Percentiles rank a stretch among this genome's conserved stretches.
Evolutionary conservation across 345 rosid genomes (phyloP).

Genomic region (Bruguiera gymnorhiza): DNA sequence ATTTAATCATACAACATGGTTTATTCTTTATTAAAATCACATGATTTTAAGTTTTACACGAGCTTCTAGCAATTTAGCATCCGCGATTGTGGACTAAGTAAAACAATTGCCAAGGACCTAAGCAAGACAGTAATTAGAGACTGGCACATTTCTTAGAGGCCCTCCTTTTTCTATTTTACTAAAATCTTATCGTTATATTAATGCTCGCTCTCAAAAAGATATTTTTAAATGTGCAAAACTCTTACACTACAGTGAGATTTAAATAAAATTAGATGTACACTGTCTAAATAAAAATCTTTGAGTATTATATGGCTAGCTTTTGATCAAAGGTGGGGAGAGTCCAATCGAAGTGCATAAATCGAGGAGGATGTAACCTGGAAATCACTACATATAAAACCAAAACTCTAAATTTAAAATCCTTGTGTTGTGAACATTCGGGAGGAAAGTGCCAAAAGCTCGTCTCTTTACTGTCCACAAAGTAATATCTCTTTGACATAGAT

Average conservation of each 20-base stretch:
- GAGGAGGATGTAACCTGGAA: not conserved
- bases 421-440: not conserved
- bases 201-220: no score
- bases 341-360: not conserved
- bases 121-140: not conserved
- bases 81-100: slow-evolving; percentile 4
- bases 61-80: not conserved
- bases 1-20: not conserved
- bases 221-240: no score
- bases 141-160: not conserved
- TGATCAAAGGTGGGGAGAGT: not conserved
- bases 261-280: no score
- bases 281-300: not conserved
- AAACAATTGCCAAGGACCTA: slow-evolving; percentile 3
- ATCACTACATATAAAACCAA: not conserved
- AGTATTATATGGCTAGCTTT: not conserved
- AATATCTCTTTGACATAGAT: no score
- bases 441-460: not conserved
- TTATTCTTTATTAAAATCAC: not conserved
- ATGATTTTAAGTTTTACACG: not conserved
- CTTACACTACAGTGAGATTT: no score
- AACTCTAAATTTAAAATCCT: not conserved
- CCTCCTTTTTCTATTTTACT: not conserved
- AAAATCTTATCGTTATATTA: no score
- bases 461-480: not conserved